Conservation (phyloP, 2,329 filamentous ascomycete genomes). For the Elsinoe perseae region DNA sequence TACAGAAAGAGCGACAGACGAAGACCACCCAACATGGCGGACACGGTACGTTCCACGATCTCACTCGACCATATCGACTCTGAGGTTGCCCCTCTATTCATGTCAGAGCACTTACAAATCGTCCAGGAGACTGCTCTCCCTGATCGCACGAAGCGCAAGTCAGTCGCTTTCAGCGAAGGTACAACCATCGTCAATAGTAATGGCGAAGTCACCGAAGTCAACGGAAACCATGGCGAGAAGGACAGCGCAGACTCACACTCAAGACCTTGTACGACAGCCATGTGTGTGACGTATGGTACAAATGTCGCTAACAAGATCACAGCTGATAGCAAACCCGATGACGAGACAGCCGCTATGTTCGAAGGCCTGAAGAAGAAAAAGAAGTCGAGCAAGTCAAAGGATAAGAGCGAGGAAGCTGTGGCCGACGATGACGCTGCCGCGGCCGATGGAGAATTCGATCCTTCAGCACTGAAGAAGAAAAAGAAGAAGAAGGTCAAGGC, state of each 20-base stretch:
- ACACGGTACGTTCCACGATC: background rate
- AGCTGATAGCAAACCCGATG: constrained; percentile 42
- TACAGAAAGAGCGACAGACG: background rate
- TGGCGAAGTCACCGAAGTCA: constrained; percentile 71
- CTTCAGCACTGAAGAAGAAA: constrained; percentile 72
- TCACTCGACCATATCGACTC: background rate
- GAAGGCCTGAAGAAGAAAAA: constrained; percentile 69
- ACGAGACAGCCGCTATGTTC: constrained; percentile 45
- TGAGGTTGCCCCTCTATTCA: constrained; percentile 9
- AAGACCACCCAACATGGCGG: constrained; percentile 14
- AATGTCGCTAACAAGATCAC: constrained; percentile 24
- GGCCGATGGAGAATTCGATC: constrained; percentile 56
- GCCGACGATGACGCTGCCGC: constrained; percentile 40
- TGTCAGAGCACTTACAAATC: background rate
- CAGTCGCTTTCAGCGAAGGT: constrained; percentile 86
- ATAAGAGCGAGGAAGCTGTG: constrained; percentile 40
- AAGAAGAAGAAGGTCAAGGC: constrained; percentile 63
- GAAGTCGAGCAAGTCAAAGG: constrained; percentile 52
- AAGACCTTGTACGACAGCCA: constrained; percentile 15
- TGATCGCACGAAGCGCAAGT: constrained; percentile 75
- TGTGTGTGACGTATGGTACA: constrained; percentile 16
- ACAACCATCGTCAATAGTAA: constrained; percentile 81
- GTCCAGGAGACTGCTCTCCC: constrained; percentile 37
- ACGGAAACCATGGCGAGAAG: constrained; percentile 62
- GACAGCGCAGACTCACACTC: constrained; percentile 74